Evolutionary conservation across 495 filamentous ascomycete genomes (phyloP), one percentile per base, ranked within the genome.

Genomic region (Penicillium longicatenatum): DNA sequence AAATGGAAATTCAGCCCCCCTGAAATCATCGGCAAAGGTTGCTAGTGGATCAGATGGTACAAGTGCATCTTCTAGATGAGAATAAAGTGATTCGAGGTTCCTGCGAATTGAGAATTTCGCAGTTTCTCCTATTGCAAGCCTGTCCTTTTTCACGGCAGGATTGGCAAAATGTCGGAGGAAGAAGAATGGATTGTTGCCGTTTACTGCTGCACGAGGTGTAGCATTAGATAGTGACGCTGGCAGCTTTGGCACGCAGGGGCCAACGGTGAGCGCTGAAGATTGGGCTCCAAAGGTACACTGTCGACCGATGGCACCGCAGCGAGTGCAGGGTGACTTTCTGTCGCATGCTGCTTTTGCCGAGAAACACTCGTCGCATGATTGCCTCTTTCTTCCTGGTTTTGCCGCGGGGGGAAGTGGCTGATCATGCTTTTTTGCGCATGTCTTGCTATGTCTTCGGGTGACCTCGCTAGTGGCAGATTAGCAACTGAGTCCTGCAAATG

Each of bases 211-310:
- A 21, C 68, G 87, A 4, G 75, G 83, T 26, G 80, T 85, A 57
- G 82, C 83, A 35, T 84, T 86, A 4, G 78, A 54, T 6, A 50
- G 41, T 87, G 29, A 85, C 87, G 53, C 22, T 26, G 53, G 43
- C 12, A 47, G 8, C 29, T 41, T 52, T 17, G 37, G 30, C 16
- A 52, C 29, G 16, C n/a, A 17, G 19, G 50, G 22, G 20, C 19
- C 69, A 88, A 85, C 47, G 58, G 47, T 19, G 50, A 39, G 43
- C 12, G 63, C 24, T 8, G 41, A 44, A 30, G 57, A 14, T 14
- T 58, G 53, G 2, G 37, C 26, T 12, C 22, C 60, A 35, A 67
- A 71, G 19, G 63, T 67, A 24, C 71, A 75, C 48, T 62, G 16
- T 26, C 56, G 54, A 26, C 59, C 60, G n/a, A 74, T 55, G 4